Evolutionary conservation across 2,329 filamentous ascomycete species (phyloP).

Genomic region (Colletotrichum eremochloae): DNA sequence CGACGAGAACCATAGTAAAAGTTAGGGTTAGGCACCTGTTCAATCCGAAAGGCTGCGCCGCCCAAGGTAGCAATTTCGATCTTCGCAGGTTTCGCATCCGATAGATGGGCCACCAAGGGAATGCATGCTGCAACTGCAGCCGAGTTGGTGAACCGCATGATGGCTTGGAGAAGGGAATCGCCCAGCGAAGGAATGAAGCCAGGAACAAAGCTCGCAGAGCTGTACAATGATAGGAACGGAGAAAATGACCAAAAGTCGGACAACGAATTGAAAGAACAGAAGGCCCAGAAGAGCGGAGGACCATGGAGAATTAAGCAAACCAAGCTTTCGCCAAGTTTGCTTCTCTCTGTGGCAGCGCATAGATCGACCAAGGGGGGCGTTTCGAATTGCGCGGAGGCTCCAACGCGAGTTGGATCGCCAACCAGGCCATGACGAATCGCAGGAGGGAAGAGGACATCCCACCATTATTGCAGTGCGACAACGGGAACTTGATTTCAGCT

Average conservation of each 20-base stretch:
- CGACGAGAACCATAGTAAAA: slow-evolving; percentile 50
- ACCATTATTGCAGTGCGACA: background rate
- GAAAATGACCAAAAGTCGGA: slow-evolving; percentile 1
- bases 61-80: slow-evolving; percentile 54
- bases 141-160: slow-evolving; percentile 52
- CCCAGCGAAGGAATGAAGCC: slow-evolving; percentile 43
- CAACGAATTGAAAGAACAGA: background rate
- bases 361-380: slow-evolving; percentile 28
- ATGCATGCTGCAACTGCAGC: slow-evolving; percentile 51
- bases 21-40: slow-evolving; percentile 55
- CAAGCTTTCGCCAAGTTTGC: slow-evolving; percentile 42
- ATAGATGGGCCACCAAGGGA: slow-evolving; percentile 42
- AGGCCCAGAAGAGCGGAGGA: slow-evolving; percentile 16
- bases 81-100: slow-evolving; percentile 47
- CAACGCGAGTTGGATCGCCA: slow-evolving; percentile 19
- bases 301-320: slow-evolving; percentile 31
- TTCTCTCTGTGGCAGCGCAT: slow-evolving; percentile 30
- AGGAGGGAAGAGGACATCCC: background rate
- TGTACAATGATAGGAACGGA: background rate
- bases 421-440: slow-evolving; percentile 20
- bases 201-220: slow-evolving; percentile 37
- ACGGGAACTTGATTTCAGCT: background rate
- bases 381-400: slow-evolving; percentile 29
- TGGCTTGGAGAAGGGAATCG: slow-evolving; percentile 34
- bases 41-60: slow-evolving; percentile 56